Evolutionary conservation across 2,329 filamentous ascomycete species (phyloP).

Genomic region (Phyllosticta ampelicida): DNA sequence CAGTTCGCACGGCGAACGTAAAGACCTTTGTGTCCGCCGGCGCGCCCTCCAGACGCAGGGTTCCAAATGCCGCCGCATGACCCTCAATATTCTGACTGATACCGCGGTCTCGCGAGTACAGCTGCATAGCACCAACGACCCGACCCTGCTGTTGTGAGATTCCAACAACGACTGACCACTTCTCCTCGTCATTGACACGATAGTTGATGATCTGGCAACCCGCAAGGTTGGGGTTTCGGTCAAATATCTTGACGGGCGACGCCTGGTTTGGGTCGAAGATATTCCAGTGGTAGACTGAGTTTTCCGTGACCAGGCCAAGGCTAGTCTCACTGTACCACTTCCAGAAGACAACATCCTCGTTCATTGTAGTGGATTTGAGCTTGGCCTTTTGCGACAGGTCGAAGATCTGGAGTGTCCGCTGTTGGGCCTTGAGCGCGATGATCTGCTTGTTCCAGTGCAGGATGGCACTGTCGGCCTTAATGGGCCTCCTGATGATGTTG

Average conservation of each 20-base stretch:
- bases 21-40: slow-evolving; percentile 90
- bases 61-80: slow-evolving; percentile 90
- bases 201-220: slow-evolving; percentile 99
- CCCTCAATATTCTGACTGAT: slow-evolving; percentile 98
- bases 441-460: slow-evolving; percentile 98
- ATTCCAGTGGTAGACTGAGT: slow-evolving; percentile 93
- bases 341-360: slow-evolving; percentile 97
- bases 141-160: slow-evolving; percentile 90
- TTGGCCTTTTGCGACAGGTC: slow-evolving; percentile 88
- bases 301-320: slow-evolving; percentile 83
- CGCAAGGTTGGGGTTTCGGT: slow-evolving; percentile 80
- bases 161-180: slow-evolving; percentile 97
- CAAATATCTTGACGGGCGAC: slow-evolving; percentile 77
- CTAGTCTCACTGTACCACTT: slow-evolving; percentile 93
- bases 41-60: slow-evolving; percentile 77
- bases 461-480: slow-evolving; percentile 98
- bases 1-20: slow-evolving; percentile 86
- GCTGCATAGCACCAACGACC: slow-evolving; percentile 91
- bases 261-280: slow-evolving; percentile 76
- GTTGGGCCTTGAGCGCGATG: slow-evolving; percentile 92
- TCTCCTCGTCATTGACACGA: slow-evolving; percentile 85
- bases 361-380: slow-evolving; percentile 93
- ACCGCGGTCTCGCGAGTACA: slow-evolving; percentile 90
- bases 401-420: slow-evolving; percentile 93
- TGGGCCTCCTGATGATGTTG: slow-evolving; percentile 86